Percentiles rank a stretch among this genome's conserved stretches.
phyloP scores from a whole-genome alignment of 2,329 filamentous ascomycete genomes.

The Colletotrichum gloeosporioides region DNA sequence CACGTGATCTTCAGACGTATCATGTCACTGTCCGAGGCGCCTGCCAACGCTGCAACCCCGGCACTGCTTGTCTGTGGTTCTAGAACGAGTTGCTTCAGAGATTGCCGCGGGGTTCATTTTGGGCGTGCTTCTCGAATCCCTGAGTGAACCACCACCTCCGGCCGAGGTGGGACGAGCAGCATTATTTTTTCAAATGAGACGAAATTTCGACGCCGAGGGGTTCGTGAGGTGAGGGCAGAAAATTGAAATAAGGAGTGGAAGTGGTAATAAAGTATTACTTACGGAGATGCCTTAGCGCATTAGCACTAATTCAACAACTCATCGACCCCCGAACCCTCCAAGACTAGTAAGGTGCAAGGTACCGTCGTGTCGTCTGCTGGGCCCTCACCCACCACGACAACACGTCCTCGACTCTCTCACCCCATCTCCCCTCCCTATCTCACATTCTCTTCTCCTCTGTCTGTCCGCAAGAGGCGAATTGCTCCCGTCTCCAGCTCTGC shows the following conservation, averaged over 20 bases:
- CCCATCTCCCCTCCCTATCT: neutral
- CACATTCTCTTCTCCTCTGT: neutral
- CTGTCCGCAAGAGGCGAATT: neutral
- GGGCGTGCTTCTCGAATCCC: neutral
- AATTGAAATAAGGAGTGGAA: neutral
- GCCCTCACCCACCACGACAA: neutral
- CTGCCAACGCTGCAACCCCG: neutral
- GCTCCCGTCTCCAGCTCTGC: neutral
- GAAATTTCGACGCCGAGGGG: neutral
- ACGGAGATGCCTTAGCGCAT: neutral
- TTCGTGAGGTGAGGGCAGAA: neutral
- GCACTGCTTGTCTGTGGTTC: neutral
- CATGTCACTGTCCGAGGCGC: neutral
- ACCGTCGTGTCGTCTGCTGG: neutral
- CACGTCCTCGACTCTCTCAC: neutral
- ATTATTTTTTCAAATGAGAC: neutral
- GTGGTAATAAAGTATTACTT: constrained; percentile 2
- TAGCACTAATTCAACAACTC: constrained; percentile 13
- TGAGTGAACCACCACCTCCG: neutral
- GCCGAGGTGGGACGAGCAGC: neutral
- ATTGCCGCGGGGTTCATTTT: neutral
- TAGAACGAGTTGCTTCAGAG: neutral
- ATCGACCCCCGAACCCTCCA: neutral
- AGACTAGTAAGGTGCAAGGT: neutral
- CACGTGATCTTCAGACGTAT: constrained; percentile 2